Percentiles rank a stretch among this genome's conserved stretches.
Evolutionary conservation across 305 asterid species (phyloP).

Genomic region (Fraxinus greggii): DNA sequence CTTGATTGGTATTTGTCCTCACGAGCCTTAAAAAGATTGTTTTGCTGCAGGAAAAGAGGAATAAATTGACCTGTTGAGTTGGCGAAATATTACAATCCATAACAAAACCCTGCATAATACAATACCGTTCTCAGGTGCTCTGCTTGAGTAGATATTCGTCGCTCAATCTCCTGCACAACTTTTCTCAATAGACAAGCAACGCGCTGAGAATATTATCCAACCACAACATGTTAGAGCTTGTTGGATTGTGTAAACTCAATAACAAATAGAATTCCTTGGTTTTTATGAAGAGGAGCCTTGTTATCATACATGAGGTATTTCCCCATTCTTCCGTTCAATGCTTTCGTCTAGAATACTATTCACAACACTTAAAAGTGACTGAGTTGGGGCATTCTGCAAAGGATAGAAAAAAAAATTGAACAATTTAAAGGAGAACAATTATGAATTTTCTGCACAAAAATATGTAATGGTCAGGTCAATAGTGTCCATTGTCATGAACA

Average conservation of each 20-base stretch:
- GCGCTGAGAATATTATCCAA: conserved; percentile 48
- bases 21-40: conserved; percentile 78
- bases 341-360: conserved; percentile 88
- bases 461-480: not conserved
- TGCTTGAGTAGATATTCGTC: conserved; percentile 88
- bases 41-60: conserved; percentile 59
- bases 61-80: conserved; percentile 11
- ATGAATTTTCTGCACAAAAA: not conserved
- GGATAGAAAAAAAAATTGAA: conserved; percentile 13
- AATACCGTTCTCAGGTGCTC: conserved; percentile 81
- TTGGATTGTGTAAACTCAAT: not conserved
- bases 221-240: conserved; percentile 12
- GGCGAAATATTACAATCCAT: conserved; percentile 1
- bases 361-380: conserved; percentile 75
- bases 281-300: conserved; percentile 7
- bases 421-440: conserved; percentile 14
- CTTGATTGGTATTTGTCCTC: conserved; percentile 96
- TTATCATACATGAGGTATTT: conserved; percentile 78
- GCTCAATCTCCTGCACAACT: conserved; percentile 93
- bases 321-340: conserved; percentile 76
- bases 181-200: conserved; percentile 86
- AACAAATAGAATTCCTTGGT: not conserved
- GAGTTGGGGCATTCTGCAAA: conserved; percentile 90
- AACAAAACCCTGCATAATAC: not conserved
- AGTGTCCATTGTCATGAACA: conserved; percentile 14